Evolutionary conservation across 1,284 basidiomycete genomes (phyloP), one percentile per base, ranked within the genome.

Genomic region (Malassezia nana): DNA sequence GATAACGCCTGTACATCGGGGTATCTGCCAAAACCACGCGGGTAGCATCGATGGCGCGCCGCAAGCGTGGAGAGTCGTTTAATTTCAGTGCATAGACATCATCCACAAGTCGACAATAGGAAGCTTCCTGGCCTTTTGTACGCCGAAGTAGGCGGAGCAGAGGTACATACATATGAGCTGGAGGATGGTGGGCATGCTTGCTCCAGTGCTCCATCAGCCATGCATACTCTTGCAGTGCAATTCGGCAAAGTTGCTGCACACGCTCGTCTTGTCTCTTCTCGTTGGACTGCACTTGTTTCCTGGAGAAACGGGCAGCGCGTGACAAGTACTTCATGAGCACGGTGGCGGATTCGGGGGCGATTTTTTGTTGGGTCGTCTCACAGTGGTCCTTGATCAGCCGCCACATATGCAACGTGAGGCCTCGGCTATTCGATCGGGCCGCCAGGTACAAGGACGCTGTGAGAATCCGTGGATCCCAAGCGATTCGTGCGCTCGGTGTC

Each of bases 311-410:
- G n/a, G 28, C 30, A 32, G 24, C 26, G 10, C 25, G 39, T 25
- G 59, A 60, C 6, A 66, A 46, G 4, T 59, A 35, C 35, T 59
- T 57, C 57, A 66, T 61, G n/a, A 64, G 20, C 22, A 64, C 43
- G 18, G 64, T 66, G 10, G 58, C 64, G 6, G 64, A 54, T 29
- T 58, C 48, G 2, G 58, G 35, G 3, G 62, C 57, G 16, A 66
- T 33, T 42, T 51, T 52, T 5, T 57, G 60, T 24, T 59, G 52
- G 32, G 45, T 43, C 20, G 28, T 4, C 5, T 42, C 18, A 40
- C 60, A 61, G 15, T 52, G 55, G 8, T 59, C 59, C 52, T 66
- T 66, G 30, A 63, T 48, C n/a, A 65, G 44, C 31, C 54, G 59
- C 64, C 64, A 68, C n/a, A 38, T 4, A 9, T 20, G 35, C 18